These are phyloP conservation scores for Acacia acuminata DNA, from an alignment of 306 rosid genomes.

Conservation along the genomic window DNA sequence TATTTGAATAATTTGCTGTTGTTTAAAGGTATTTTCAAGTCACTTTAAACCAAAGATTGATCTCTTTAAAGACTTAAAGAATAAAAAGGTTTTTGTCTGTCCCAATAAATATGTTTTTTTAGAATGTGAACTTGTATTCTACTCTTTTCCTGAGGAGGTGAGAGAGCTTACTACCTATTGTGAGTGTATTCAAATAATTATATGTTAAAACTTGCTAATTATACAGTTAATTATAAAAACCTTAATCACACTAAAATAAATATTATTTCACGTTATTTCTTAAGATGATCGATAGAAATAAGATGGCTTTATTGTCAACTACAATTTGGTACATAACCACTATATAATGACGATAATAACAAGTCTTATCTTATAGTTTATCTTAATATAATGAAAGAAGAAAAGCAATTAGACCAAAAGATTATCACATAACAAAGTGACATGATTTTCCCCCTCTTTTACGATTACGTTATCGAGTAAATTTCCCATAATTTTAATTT, in stretches of 20 bases:
- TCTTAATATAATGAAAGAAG: background rate
- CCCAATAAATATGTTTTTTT: too few species aligned
- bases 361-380: background rate
- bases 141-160: too few species aligned
- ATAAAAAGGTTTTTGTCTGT: too few species aligned
- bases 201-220: background rate
- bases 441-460: background rate
- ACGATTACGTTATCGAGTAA: background rate
- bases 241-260: background rate
- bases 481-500: background rate
- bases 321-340: background rate
- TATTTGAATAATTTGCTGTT: too few species aligned
- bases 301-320: background rate
- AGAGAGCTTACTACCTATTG: too few species aligned
- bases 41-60: too few species aligned
- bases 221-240: background rate
- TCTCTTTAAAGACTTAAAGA: too few species aligned
- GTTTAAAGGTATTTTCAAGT: too few species aligned
- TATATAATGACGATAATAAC: too few species aligned
- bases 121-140: too few species aligned
- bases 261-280: background rate
- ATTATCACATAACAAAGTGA: background rate
- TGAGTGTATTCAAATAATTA: background rate
- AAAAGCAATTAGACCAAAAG: background rate
- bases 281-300: background rate